A percentile compares a stretch with the other conserved stretches of the same genome.
Evolutionary conservation across 352 stramenopile genomes (phyloP).

Genomic region (Thraustochytrium striatum): DNA sequence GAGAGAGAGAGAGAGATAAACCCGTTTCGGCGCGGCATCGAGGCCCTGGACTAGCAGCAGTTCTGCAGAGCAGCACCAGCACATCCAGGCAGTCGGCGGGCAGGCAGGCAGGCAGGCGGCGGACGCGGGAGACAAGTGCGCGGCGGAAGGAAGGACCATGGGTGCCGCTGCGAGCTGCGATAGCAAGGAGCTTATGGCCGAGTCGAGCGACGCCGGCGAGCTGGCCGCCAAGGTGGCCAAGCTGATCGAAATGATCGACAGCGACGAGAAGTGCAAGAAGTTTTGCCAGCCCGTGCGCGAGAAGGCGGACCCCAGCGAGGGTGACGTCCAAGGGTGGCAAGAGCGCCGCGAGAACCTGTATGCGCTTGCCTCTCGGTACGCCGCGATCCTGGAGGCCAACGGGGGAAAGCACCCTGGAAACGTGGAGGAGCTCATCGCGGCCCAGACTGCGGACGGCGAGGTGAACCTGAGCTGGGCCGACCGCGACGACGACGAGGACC

Average conservation of each 20-base stretch:
- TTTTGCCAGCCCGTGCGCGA: slow-evolving; percentile 30
- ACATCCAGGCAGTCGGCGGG: too few species aligned
- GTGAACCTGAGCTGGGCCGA: slow-evolving; percentile 24
- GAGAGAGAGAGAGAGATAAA: not conserved
- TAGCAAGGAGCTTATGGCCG: slow-evolving; percentile 13
- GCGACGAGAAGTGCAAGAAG: not conserved
- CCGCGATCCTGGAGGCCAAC: not conserved
- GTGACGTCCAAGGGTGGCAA: slow-evolving; percentile 14
- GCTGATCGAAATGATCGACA: slow-evolving; percentile 24
- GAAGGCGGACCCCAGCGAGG: not conserved
- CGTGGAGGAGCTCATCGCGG: not conserved
- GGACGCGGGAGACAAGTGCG: not conserved
- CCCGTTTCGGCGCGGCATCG: too few species aligned
- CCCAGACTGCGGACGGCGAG: not conserved
- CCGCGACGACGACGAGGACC: slow-evolving; percentile 4
- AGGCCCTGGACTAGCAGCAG: not conserved
- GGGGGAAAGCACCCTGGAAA: not conserved
- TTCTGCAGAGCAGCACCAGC: too few species aligned
- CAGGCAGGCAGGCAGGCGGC: not conserved
- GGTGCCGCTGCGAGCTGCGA: not conserved
- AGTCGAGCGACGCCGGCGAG: slow-evolving; percentile 21
- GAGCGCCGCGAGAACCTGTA: slow-evolving; percentile 1
- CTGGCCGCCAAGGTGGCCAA: slow-evolving; percentile 1
- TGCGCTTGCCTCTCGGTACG: not conserved
- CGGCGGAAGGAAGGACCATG: not conserved